phyloP scores from a whole-genome alignment of 164 flowering plant genomes.

The Taxillus chinensis region DNA sequence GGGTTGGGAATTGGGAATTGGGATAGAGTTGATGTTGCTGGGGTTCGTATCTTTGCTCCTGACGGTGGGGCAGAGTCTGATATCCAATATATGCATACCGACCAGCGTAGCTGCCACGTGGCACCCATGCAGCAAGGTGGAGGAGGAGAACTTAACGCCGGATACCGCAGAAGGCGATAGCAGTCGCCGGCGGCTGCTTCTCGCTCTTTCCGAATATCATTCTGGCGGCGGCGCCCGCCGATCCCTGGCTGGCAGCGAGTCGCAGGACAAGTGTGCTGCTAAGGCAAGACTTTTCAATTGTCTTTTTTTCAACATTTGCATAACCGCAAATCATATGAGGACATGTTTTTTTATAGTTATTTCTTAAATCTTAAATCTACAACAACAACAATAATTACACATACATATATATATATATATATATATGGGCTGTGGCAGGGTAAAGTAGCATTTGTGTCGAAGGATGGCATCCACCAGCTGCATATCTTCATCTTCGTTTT shows the following conservation, averaged over 20 bases:
- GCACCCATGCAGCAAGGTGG: slow-evolving; percentile 37
- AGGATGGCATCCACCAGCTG: slow-evolving; percentile 55
- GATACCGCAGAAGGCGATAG: neutral
- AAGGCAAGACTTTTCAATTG: slow-evolving; percentile 17
- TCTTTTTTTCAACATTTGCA: neutral
- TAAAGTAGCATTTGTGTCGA: slow-evolving; percentile 37
- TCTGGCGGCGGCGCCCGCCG: slow-evolving; percentile 21
- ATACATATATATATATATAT: too few relatives aligned
- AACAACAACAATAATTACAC: too few relatives aligned
- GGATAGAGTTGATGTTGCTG: slow-evolving; percentile 59
- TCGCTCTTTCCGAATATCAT: neutral
- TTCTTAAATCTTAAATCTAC: too few relatives aligned
- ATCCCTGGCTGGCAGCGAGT: slow-evolving; percentile 21
- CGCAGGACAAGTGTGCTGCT: slow-evolving; percentile 27
- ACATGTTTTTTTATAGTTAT: too few relatives aligned
- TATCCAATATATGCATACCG: slow-evolving; percentile 36
- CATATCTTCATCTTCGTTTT: slow-evolving; percentile 68
- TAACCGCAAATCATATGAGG: neutral
- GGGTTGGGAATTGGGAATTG: neutral
- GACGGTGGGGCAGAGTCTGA: slow-evolving; percentile 29
- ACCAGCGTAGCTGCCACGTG: slow-evolving; percentile 24
- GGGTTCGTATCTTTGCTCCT: slow-evolving; percentile 64
- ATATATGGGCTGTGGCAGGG: slow-evolving; percentile 21
- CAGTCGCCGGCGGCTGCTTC: slow-evolving; percentile 34
- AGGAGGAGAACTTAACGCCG: slow-evolving; percentile 1